Evolutionary conservation across 345 rosid genomes (phyloP).

Genomic region (Hypericum perforatum): DNA sequence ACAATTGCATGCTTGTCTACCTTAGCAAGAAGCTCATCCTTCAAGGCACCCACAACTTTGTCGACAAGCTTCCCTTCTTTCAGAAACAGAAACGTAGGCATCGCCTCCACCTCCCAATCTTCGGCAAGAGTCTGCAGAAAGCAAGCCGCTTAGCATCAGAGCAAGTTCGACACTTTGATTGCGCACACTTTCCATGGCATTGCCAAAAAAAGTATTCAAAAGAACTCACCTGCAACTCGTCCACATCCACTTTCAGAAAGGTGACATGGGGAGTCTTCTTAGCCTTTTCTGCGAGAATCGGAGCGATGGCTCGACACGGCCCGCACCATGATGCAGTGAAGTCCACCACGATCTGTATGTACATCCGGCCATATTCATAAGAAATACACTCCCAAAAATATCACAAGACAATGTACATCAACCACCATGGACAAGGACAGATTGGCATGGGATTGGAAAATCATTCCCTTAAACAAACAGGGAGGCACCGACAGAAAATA

Average conservation of each 20-base stretch:
- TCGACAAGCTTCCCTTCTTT: conserved; percentile 63
- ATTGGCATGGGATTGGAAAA: too few species aligned
- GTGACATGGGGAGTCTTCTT: conserved; percentile 43
- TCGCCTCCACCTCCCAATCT: conserved; percentile 63
- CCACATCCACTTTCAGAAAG: conserved; percentile 71
- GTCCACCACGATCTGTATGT: conserved; percentile 56
- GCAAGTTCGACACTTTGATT: conserved; percentile 37
- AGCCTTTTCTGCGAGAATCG: conserved; percentile 60
- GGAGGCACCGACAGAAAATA: too few species aligned
- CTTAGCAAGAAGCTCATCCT: conserved; percentile 56
- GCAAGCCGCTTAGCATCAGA: background rate
- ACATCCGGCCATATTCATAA: conserved; percentile 4
- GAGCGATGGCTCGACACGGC: conserved; percentile 65
- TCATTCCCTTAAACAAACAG: too few species aligned
- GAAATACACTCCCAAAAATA: background rate
- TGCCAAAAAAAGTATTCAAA: too few species aligned
- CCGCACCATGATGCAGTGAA: conserved; percentile 85
- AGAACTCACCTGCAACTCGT: conserved; percentile 31
- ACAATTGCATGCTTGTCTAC: conserved; percentile 50
- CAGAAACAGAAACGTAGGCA: conserved; percentile 68
- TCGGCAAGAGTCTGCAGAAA: conserved; percentile 45
- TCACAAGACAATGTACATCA: too few species aligned
- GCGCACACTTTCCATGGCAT: too few species aligned
- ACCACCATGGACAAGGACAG: too few species aligned
- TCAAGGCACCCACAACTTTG: conserved; percentile 70